These are phyloP conservation scores for Penicillium decumbens DNA, from an alignment of 2,329 filamentous ascomycete genomes.

Conservation along the genomic window DNA sequence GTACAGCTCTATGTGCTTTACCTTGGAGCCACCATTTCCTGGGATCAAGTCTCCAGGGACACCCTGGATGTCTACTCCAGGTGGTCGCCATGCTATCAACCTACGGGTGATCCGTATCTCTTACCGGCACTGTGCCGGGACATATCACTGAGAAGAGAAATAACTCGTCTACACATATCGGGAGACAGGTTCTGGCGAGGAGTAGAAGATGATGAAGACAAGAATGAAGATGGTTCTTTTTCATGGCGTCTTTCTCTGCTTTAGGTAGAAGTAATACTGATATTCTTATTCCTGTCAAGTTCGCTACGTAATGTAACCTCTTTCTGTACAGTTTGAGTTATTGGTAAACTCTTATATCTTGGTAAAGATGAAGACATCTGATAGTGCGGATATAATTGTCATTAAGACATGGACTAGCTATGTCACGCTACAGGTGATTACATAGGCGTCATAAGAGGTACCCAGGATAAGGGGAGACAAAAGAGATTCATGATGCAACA, in stretches of 20 bases:
- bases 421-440: neutral
- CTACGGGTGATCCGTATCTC: neutral
- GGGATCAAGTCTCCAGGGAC: neutral
- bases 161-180: neutral
- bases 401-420: neutral
- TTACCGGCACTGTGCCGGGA: neutral
- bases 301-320: neutral
- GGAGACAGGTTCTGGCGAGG: neutral
- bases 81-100: neutral
- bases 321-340: neutral
- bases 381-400: too few species aligned
- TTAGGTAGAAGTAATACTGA: neutral
- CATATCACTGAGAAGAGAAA: neutral
- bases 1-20: neutral
- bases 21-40: neutral
- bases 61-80: neutral
- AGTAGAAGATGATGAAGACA: neutral
- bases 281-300: neutral
- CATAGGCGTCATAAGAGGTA: neutral
- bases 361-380: too few species aligned
- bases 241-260: neutral
- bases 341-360: neutral
- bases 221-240: neutral
- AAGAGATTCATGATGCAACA: conserved; percentile 16
- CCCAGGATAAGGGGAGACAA: neutral